Conservation (phyloP, 495 filamentous ascomycete genomes). For the Articulospora tetracladia region DNA sequence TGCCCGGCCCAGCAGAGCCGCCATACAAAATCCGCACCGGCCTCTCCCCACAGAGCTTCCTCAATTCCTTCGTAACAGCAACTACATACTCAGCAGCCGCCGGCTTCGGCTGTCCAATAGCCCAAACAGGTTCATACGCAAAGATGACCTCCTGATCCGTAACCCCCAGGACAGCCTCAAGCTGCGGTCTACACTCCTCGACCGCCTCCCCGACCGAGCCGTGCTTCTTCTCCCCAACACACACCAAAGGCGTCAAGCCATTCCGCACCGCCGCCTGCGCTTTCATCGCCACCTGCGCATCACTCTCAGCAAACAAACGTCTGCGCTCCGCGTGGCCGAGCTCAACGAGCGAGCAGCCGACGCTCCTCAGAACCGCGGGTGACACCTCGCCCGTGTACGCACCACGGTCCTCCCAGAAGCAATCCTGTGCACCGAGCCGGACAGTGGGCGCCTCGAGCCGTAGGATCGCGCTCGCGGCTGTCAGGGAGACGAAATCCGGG, state of each 20-base stretch:
- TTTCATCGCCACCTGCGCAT: conserved; percentile 59
- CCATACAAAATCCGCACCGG: conserved; percentile 70
- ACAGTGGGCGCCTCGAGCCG: conserved; percentile 39
- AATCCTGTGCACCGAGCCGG: conserved; percentile 73
- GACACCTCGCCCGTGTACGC: conserved; percentile 78
- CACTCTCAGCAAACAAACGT: conserved; percentile 67
- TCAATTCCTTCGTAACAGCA: conserved; percentile 60
- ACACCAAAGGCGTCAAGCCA: conserved; percentile 73
- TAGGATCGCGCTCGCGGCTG: conserved; percentile 50
- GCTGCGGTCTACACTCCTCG: conserved; percentile 59
- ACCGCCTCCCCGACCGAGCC: conserved; percentile 54
- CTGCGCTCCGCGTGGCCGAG: conserved; percentile 76
- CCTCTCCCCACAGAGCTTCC: conserved; percentile 43
- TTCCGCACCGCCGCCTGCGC: conserved; percentile 61
- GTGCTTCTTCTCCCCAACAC: conserved; percentile 62
- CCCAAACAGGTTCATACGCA: conserved; percentile 90
- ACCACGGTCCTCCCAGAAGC: conserved; percentile 59
- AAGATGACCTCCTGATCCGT: conserved; percentile 66
- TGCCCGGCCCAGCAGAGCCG: conserved; percentile 73
- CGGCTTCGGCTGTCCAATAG: conserved; percentile 72
- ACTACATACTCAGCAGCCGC: conserved; percentile 69
- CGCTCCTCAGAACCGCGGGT: conserved; percentile 55
- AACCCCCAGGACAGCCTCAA: conserved; percentile 54
- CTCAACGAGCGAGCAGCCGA: conserved; percentile 69
- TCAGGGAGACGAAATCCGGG: conserved; percentile 69